These are phyloP conservation scores for Ambrosia trifida DNA, from an alignment of 129 eudicot species.

Conservation along the genomic window DNA sequence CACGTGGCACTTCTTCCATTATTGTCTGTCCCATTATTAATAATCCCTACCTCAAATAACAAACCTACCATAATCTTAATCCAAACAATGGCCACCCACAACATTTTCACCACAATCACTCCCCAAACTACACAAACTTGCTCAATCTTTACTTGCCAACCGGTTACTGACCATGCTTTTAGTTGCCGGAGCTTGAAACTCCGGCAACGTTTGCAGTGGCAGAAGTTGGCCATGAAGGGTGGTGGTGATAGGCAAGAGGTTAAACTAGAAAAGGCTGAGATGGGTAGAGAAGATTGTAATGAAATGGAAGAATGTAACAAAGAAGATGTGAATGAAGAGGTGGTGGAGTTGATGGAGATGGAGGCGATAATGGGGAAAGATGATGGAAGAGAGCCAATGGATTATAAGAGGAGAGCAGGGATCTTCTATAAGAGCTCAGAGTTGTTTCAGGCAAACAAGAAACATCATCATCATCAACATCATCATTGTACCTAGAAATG, in stretches of 20 bases:
- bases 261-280: constrained; percentile 30
- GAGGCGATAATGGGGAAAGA: constrained; percentile 95
- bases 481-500: constrained; percentile 26
- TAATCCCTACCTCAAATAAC: constrained; percentile 12
- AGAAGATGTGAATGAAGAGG: constrained; percentile 33
- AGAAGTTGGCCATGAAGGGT: constrained; percentile 28
- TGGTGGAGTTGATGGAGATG: constrained; percentile 83
- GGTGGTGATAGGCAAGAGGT: constrained; percentile 33
- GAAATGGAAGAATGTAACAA: constrained; percentile 1
- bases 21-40: neutral
- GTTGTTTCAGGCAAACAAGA: constrained; percentile 70
- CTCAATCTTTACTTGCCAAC: neutral
- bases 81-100: constrained; percentile 21
- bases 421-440: constrained; percentile 65
- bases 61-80: neutral
- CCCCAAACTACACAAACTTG: constrained; percentile 5
- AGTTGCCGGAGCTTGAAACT: constrained; percentile 21
- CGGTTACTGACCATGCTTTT: neutral
- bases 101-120: neutral
- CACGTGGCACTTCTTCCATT: constrained; percentile 22
- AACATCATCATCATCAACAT: constrained; percentile 1
- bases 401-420: constrained; percentile 74
- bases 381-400: constrained; percentile 65
- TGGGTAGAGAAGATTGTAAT: constrained; percentile 25
- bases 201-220: constrained; percentile 17